phyloP scores from a whole-genome alignment of 1,284 basidiomycete genomes.

The Irpex lacteus region DNA sequence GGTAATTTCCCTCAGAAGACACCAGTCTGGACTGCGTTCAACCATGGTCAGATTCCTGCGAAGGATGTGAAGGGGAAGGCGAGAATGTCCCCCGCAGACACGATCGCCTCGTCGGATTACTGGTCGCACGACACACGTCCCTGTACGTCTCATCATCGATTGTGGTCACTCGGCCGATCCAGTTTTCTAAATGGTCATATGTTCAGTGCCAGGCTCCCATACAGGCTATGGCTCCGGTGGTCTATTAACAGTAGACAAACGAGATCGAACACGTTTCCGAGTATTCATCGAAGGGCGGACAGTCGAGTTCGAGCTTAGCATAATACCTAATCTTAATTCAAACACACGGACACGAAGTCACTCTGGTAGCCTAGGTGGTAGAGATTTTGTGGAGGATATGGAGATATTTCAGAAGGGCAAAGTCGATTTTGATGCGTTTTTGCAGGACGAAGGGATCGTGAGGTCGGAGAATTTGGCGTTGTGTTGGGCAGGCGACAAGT shows the following conservation, averaged over 20 bases:
- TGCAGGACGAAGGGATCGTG: constrained; percentile 54
- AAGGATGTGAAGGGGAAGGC: constrained; percentile 19
- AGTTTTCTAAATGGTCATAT: background rate
- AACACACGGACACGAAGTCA: background rate
- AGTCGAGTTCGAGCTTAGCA: constrained; percentile 61
- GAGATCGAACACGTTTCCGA: constrained; percentile 52
- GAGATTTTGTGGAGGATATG: constrained; percentile 50
- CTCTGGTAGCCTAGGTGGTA: constrained; percentile 32
- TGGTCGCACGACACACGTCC: background rate
- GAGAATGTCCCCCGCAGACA: constrained; percentile 15
- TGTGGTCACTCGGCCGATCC: too few species aligned
- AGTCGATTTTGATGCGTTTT: constrained; percentile 52
- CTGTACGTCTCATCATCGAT: constrained; percentile 4
- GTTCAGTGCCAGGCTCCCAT: background rate
- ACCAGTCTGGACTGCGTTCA: constrained; percentile 54
- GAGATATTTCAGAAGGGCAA: constrained; percentile 51
- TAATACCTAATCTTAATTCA: constrained; percentile 31
- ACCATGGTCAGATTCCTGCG: constrained; percentile 25
- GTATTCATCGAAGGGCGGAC: constrained; percentile 54
- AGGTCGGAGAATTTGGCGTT: constrained; percentile 60
- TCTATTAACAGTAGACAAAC: constrained; percentile 44
- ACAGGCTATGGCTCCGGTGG: constrained; percentile 47
- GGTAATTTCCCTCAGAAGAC: constrained; percentile 80
- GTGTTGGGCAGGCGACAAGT: constrained; percentile 63
- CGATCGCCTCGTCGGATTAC: background rate